These are phyloP conservation scores for Fusarium austroafricanum DNA, from an alignment of 2,329 filamentous ascomycete species.

Conservation along the genomic window DNA sequence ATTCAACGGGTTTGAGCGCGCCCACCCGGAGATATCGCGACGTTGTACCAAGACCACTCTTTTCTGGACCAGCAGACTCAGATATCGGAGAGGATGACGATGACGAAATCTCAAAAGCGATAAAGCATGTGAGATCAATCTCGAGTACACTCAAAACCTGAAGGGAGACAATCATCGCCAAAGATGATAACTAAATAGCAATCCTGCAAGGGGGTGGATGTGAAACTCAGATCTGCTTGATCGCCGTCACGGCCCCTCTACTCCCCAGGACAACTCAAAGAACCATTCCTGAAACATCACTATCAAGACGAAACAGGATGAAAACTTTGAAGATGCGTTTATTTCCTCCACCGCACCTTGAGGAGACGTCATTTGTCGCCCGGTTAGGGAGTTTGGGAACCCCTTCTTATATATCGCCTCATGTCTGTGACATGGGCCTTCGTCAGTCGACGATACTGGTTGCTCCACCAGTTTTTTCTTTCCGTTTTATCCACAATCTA, in stretches of 20 bases:
- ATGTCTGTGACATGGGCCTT: conserved; percentile 36
- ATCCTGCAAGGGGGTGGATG: conserved; percentile 4
- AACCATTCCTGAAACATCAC: background rate
- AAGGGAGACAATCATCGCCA: conserved; percentile 10
- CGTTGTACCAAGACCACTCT: conserved; percentile 45
- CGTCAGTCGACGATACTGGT: conserved; percentile 36
- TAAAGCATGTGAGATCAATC: conserved; percentile 49
- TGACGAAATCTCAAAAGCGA: conserved; percentile 44
- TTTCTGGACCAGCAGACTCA: conserved; percentile 39
- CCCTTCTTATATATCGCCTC: conserved; percentile 13
- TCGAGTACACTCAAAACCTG: conserved; percentile 47
- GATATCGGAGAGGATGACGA: conserved; percentile 48
- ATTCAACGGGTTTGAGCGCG: conserved; percentile 33
- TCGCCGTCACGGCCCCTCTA: conserved; percentile 20
- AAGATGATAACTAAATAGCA: conserved; percentile 1
- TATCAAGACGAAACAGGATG: conserved; percentile 12
- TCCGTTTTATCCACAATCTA: conserved; percentile 5
- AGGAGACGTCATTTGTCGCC: background rate
- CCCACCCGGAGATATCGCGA: conserved; percentile 40
- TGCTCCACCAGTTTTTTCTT: conserved; percentile 18
- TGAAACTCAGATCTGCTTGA: conserved; percentile 29
- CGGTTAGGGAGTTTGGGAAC: background rate
- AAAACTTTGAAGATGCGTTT: background rate
- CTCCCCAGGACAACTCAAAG: background rate
- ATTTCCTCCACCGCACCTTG: background rate